Evolutionary conservation across 1,284 basidiomycete genomes (phyloP), one percentile per base, ranked within the genome.

Genomic region (Moniliophthora roreri): DNA sequence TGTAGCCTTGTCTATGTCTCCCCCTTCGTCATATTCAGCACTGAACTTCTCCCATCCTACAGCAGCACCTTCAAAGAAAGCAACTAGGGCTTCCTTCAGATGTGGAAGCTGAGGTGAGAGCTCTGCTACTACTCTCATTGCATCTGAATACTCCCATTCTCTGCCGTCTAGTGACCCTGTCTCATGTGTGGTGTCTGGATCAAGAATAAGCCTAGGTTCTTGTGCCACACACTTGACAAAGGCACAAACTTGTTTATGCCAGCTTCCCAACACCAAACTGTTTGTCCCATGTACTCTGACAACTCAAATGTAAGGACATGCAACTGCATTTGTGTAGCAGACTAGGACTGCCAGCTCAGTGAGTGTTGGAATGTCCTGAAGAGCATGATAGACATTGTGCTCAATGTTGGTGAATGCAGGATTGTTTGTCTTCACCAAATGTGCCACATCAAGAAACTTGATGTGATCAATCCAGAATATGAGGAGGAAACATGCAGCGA

Each of bases 261-360:
- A 49, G 0, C 50, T 49, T 4, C 55, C 56, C 13, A 63, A 52
- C 23, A 57, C 54, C 11, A 61, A 52, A 11, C 44, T 48, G 42
- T 61, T 61, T 1, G 36, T 36, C 28, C 24, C 48, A 20, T 18
- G 35, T 4, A 50, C 54, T 1, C 59, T 57, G 11, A 59, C 58
- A 38, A 18, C 13, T 3, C 46, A 16, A 28, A 61, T 56, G 44
- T 66, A 63, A 5, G 61, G 62, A 24, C 50, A 26, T 3, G 55
- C 58, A 50, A 68, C 49, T 10, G 53, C 16, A 34, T 63, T 58
- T 1, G 50, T 53, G 53, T 72, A 69, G 0, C 74, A 48, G 1
- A 63, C 61, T 7, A 74, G 51, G 0, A 63, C 62, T 28, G 55
- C 57, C 2, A 76, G 66, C 51, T 76, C 73, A 1, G 69, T 71